Percentiles rank a stretch among this genome's conserved stretches.
phyloP scores from a whole-genome alignment of 495 filamentous ascomycete genomes.

The Neurospora sp. region DNA sequence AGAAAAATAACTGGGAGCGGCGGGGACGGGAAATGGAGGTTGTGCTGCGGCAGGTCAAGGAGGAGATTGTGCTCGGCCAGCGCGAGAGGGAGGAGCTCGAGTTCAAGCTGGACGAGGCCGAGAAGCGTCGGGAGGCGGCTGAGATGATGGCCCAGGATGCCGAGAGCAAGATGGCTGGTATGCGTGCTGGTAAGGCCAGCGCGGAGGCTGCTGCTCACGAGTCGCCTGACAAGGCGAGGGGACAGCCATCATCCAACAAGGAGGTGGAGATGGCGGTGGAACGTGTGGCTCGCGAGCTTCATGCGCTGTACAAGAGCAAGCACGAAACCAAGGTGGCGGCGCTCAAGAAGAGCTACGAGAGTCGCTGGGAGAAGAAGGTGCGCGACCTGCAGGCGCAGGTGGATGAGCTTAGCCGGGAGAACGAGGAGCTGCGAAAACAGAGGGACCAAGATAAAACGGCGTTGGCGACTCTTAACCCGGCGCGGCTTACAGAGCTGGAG shows the following conservation, averaged over 20 bases:
- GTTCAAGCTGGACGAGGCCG: slow-evolving; percentile 60
- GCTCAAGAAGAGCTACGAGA: slow-evolving; percentile 90
- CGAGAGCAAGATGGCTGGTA: slow-evolving; percentile 60
- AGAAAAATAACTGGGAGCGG: slow-evolving; percentile 74
- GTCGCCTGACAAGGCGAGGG: background rate
- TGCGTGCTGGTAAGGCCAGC: slow-evolving; percentile 44
- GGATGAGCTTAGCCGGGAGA: slow-evolving; percentile 56
- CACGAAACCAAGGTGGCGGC: slow-evolving; percentile 92
- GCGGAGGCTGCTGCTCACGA: slow-evolving; percentile 21
- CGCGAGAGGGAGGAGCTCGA: slow-evolving; percentile 65
- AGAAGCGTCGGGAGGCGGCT: slow-evolving; percentile 55
- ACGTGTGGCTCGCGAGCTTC: slow-evolving; percentile 79
- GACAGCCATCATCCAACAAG: slow-evolving; percentile 19
- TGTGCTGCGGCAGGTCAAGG: slow-evolving; percentile 65
- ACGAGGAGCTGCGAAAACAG: slow-evolving; percentile 58
- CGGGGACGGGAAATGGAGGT: slow-evolving; percentile 76
- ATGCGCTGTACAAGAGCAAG: slow-evolving; percentile 89
- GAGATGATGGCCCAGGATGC: slow-evolving; percentile 59
- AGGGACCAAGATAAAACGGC: slow-evolving; percentile 32
- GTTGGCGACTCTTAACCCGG: slow-evolving; percentile 42
- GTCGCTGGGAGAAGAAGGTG: slow-evolving; percentile 76
- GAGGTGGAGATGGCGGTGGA: slow-evolving; percentile 84
- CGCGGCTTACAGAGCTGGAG: slow-evolving; percentile 32
- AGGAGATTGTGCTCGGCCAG: slow-evolving; percentile 68
- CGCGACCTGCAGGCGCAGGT: slow-evolving; percentile 62